Base-by-base conservation (phyloP, 176 grass and related monocot genomes). In the Themeda triandra region DNA sequence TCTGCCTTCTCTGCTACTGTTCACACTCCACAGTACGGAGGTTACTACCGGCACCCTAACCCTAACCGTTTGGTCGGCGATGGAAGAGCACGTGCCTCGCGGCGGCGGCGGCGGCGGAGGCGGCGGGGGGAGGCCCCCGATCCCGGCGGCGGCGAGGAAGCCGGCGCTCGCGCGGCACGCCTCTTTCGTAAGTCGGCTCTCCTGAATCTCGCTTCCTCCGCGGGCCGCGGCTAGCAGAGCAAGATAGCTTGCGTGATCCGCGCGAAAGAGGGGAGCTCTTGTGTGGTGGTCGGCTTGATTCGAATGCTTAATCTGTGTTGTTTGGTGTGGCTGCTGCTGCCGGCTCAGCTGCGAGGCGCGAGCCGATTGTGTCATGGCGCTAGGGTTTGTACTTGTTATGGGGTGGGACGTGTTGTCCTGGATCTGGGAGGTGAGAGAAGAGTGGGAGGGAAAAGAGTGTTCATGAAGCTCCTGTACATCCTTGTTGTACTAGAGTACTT, bases 161-260 rank as follows among this genome's bases (percentile, higher is more conserved):
- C 77, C 89, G 28, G 69, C 65, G 85, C 93, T 98, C 54, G 66
- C 90, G 70, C 86, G 83, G 63, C 93, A 95, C 65, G 80, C 85
- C 44, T 94, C 93, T 6, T 95, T 95, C 33, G 93, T 98, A 58
- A 92, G 93, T 90, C 10, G 10, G 71, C 21, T 25, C 29, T 51
- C 62, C 18, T 40, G n/a, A 75, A 79, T 77, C 84, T 79, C n/a
- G 62, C 23, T 28, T 48, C 42, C 71, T 48, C 14, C 28, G 65
- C 1, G 33, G 33, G 6, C 41, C 11, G 41, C 37, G 30, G 19
- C 44, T 53, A 44, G 41, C 79, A 82, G n/a, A 49, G 44, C n/a
- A 30, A 69, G 25, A 24, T 37, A 69, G 25, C 7, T 80, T 9
- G 25, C 62, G 56, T 73, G 78, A 82, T 82, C 68, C 29, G 62